A percentile compares a stretch with the other conserved stretches of the same genome.
Evolutionary conservation across 257 asterid genomes (phyloP).

Genomic region (Plantago major): DNA sequence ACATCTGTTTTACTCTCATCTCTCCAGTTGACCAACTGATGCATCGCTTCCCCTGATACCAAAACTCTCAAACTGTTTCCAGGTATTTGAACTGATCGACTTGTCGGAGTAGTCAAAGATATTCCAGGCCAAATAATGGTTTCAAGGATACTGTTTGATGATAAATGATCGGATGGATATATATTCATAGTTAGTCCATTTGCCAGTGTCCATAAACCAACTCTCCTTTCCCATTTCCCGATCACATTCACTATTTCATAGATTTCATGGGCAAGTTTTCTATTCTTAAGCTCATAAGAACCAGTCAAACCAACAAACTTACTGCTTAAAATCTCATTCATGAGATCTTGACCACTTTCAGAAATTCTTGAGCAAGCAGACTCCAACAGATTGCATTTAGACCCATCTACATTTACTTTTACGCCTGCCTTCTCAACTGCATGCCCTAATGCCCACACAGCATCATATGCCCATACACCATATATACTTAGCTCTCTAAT

Average conservation of each 20-base stretch:
- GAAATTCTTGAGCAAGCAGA: conserved; percentile 11
- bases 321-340: conserved; percentile 18
- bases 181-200: conserved; percentile 26
- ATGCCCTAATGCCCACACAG: conserved; percentile 34
- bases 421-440: conserved; percentile 22
- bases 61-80: conserved; percentile 19
- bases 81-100: conserved; percentile 4
- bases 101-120: conserved; percentile 14
- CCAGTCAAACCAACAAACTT: conserved; percentile 29
- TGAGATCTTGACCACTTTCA: conserved; percentile 16
- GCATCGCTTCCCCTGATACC: conserved; percentile 10
- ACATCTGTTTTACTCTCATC: conserved; percentile 19
- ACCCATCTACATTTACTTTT: not conserved
- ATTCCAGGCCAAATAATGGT: conserved; percentile 33
- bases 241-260: conserved; percentile 37
- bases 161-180: not conserved
- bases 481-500: conserved; percentile 20
- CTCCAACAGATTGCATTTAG: not conserved
- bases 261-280: conserved; percentile 23
- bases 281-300: conserved; percentile 18
- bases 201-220: conserved; percentile 39
- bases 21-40: conserved; percentile 13
- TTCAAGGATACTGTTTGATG: conserved; percentile 17
- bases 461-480: conserved; percentile 43
- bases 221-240: conserved; percentile 29